Evolutionary conservation across 2,329 filamentous ascomycete species (phyloP).

Genomic region (Aspergillus alliaceus): DNA sequence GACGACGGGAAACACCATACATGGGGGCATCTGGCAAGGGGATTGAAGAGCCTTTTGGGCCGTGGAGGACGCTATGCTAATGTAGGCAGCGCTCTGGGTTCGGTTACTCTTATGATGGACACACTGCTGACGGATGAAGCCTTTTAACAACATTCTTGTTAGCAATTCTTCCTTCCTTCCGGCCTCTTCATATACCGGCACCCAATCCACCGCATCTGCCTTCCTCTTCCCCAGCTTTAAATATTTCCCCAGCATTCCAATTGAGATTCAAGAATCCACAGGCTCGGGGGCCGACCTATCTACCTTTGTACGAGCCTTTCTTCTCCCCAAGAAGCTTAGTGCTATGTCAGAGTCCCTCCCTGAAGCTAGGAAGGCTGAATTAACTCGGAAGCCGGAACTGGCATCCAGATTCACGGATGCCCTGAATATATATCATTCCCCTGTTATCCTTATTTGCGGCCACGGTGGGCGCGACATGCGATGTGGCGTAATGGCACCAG

Average conservation of each 20-base stretch:
- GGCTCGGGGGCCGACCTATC: constrained; percentile 32
- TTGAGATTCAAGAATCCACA: constrained; percentile 52
- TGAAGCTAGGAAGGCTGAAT: constrained; percentile 23
- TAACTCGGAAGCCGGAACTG: constrained; percentile 52
- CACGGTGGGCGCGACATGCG: constrained; percentile 79
- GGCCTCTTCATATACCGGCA: constrained; percentile 35
- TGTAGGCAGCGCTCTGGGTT: constrained; percentile 38
- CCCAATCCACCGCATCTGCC: constrained; percentile 51
- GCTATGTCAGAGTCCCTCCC: constrained; percentile 34
- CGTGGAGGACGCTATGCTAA: constrained; percentile 66
- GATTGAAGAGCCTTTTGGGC: constrained; percentile 68
- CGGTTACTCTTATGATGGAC: not conserved
- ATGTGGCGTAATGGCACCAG: constrained; percentile 77
- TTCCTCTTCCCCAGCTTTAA: constrained; percentile 83
- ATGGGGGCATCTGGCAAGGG: constrained; percentile 55
- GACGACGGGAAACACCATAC: constrained; percentile 63
- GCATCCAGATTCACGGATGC: constrained; percentile 57
- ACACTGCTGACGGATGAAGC: constrained; percentile 51
- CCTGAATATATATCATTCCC: constrained; percentile 59
- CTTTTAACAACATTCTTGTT: constrained; percentile 77
- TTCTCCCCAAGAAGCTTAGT: constrained; percentile 39
- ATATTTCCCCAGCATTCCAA: constrained; percentile 71
- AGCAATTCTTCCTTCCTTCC: constrained; percentile 74
- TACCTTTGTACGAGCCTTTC: constrained; percentile 46
- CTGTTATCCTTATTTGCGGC: constrained; percentile 76